phyloP scores from a whole-genome alignment of 1,284 basidiomycete species.

The Ganoderma sp. region DNA sequence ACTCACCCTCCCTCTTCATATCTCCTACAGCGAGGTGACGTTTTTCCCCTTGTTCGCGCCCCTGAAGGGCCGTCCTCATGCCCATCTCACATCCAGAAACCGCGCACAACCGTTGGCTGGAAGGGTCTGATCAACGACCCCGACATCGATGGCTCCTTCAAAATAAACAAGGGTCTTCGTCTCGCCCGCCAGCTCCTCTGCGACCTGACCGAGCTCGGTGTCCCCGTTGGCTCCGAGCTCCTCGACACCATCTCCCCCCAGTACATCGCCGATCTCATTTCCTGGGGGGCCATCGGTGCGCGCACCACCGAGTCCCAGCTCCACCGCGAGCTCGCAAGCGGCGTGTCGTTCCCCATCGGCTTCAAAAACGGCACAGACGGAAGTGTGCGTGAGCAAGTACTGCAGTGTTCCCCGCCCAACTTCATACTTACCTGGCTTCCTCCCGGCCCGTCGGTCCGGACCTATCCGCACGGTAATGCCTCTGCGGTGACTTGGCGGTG shows the following conservation, averaged over 20 bases:
- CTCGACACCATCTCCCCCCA: constrained; percentile 94
- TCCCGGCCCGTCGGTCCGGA: neutral
- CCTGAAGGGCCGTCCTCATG: neutral
- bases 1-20: constrained; percentile 16
- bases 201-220: constrained; percentile 86
- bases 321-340: constrained; percentile 91
- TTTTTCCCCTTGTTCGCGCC: neutral
- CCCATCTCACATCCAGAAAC: constrained; percentile 58
- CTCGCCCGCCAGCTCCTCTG: constrained; percentile 88
- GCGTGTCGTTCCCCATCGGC: constrained; percentile 90
- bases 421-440: neutral
- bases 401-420: neutral
- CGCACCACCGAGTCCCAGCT: constrained; percentile 95
- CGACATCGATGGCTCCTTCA: constrained; percentile 91
- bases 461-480: neutral
- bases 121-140: constrained; percentile 92
- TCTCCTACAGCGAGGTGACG: constrained; percentile 54
- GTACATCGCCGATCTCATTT: constrained; percentile 81
- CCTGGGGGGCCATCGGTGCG: constrained; percentile 98
- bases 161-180: constrained; percentile 95
- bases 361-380: constrained; percentile 99
- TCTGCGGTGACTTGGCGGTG: neutral
- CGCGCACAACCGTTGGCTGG: constrained; percentile 88
- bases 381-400: constrained; percentile 58
- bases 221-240: constrained; percentile 95